Conservation (phyloP, 2,329 filamentous ascomycete species). For the Cytospora piceae region DNA sequence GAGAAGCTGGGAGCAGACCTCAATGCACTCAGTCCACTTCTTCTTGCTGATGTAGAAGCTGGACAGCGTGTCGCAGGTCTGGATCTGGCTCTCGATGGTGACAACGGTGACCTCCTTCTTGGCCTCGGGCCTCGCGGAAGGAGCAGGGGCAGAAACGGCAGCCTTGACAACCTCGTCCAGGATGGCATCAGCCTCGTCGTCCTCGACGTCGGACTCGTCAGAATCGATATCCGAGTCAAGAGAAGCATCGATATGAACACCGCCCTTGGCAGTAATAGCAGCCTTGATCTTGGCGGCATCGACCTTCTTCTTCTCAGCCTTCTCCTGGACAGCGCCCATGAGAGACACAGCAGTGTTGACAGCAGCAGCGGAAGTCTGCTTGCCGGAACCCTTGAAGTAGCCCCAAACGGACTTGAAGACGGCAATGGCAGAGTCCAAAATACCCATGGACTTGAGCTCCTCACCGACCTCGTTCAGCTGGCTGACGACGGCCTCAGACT, state of each 20-base stretch:
- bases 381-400: constrained; percentile 31
- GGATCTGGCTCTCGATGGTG: constrained; percentile 30
- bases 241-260: constrained; percentile 23
- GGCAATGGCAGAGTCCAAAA: constrained; percentile 30
- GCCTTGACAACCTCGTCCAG: constrained; percentile 28
- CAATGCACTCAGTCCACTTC: constrained; percentile 29
- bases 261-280: constrained; percentile 22
- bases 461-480: constrained; percentile 32
- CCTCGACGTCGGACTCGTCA: constrained; percentile 27
- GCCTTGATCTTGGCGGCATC: constrained; percentile 24
- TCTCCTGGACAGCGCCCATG: constrained; percentile 29
- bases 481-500: constrained; percentile 30
- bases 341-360: constrained; percentile 30
- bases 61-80: constrained; percentile 30
- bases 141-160: constrained; percentile 20
- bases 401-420: constrained; percentile 33
- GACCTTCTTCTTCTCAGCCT: constrained; percentile 18
- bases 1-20: constrained; percentile 29
- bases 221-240: constrained; percentile 24
- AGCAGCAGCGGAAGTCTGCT: constrained; percentile 30
- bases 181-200: constrained; percentile 29
- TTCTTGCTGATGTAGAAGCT: constrained; percentile 30
- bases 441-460: constrained; percentile 32
- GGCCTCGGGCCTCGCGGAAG: constrained; percentile 7
- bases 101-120: constrained; percentile 29